Conservation (phyloP, 1,139 yeast genomes). For the Magnusiomyces tetraspermus region DNA sequence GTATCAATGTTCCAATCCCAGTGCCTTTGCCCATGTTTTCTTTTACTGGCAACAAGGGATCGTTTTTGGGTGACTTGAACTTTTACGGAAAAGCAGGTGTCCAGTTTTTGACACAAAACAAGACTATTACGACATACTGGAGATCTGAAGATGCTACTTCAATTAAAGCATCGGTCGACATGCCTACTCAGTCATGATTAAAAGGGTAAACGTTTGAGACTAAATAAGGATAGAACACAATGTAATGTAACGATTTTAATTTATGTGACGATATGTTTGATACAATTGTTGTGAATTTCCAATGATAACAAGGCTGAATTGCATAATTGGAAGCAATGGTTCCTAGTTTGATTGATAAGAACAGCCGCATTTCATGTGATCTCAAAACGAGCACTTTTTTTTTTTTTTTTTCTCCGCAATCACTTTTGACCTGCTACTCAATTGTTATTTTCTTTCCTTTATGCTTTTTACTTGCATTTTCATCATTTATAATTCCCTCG, state of each 20-base stretch:
- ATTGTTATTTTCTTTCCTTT: no score
- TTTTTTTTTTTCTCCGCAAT: no score
- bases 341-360: no score
- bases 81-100: slow-evolving; percentile 72
- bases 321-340: no score
- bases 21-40: slow-evolving; percentile 79
- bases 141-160: slow-evolving; percentile 46
- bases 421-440: no score
- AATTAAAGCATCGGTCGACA: slow-evolving; percentile 48
- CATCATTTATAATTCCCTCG: no score
- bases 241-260: not conserved
- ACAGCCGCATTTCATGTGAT: no score
- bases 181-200: slow-evolving; percentile 28
- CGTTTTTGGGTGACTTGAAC: slow-evolving; percentile 70
- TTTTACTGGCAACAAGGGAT: slow-evolving; percentile 69
- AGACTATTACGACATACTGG: slow-evolving; percentile 69
- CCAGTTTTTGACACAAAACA: slow-evolving; percentile 63
- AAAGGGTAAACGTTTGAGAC: not conserved
- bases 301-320: no score
- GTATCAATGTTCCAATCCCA: slow-evolving; percentile 76
- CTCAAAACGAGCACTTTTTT: no score
- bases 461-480: no score
- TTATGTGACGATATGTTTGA: no score
- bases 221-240: not conserved
- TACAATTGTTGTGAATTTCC: no score